Conservation (phyloP, 2,329 filamentous ascomycete species). For the Kalaharituber pfeilii region DNA sequence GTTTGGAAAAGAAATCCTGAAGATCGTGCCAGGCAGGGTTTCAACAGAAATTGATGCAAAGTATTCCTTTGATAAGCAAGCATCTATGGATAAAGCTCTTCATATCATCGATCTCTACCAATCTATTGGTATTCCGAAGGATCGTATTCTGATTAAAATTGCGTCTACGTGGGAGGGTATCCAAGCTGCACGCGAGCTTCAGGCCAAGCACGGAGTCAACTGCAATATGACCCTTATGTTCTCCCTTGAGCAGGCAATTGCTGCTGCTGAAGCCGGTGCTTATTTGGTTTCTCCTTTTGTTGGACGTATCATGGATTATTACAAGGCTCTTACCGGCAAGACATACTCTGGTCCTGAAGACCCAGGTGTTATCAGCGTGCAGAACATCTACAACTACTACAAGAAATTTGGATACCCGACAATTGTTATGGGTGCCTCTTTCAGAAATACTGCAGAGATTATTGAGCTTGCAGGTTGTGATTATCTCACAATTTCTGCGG, state of each 20-base stretch:
- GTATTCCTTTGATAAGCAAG: constrained; percentile 89
- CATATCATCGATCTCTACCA: constrained; percentile 97
- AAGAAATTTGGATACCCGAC: constrained; percentile 81
- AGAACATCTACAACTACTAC: constrained; percentile 99
- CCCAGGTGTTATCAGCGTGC: no score
- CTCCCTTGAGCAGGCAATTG: constrained; percentile 85
- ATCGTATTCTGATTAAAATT: constrained; percentile 94
- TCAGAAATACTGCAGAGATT: constrained; percentile 92
- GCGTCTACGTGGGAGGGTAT: constrained; percentile 99
- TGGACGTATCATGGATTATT: no score
- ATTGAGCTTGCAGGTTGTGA: constrained; percentile 96
- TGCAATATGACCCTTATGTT: constrained; percentile 99
- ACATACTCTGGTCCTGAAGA: no score
- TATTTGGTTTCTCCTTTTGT: no score
- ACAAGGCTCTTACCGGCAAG: no score
- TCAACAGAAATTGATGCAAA: constrained; percentile 95
- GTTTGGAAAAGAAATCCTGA: constrained; percentile 94
- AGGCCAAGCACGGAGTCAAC: constrained; percentile 92
- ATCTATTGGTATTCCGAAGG: constrained; percentile 75
- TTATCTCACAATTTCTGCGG: constrained; percentile 93
- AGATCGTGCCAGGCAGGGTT: constrained; percentile 94
- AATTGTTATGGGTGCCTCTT: constrained; percentile 98
- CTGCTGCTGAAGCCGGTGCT: constrained; percentile 87
- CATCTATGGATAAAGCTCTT: constrained; percentile 84
- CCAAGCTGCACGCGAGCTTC: constrained; percentile 92